A percentile compares a stretch with the other conserved stretches of the same genome.
Conservation (phyloP, 129 eudicot genomes). For the Apium graveolens region DNA sequence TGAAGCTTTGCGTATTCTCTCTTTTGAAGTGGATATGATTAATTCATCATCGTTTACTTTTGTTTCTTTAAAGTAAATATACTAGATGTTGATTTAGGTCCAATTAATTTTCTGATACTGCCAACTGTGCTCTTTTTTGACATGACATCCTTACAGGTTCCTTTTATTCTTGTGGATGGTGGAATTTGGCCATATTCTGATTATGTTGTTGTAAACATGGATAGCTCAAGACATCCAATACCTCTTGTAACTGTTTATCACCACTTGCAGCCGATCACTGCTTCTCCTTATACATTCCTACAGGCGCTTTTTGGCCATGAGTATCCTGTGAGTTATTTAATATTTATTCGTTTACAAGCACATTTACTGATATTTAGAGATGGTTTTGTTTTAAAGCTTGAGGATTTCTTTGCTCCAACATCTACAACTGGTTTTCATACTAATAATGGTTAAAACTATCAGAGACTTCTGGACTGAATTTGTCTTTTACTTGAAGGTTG, state of each 20-base stretch:
- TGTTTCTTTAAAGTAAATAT: background rate
- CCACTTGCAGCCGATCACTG: conserved; percentile 74
- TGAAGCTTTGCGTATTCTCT: background rate
- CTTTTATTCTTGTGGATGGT: conserved; percentile 75
- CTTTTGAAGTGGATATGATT: background rate
- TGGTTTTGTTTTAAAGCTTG: background rate
- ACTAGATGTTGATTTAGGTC: background rate
- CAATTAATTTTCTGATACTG: background rate
- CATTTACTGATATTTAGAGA: background rate
- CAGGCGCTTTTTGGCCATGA: conserved; percentile 85
- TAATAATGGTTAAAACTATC: background rate
- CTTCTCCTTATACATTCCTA: conserved; percentile 80
- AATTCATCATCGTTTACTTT: background rate
- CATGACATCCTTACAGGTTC: conserved; percentile 43
- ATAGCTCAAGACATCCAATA: conserved; percentile 76
- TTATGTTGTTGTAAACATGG: conserved; percentile 68
- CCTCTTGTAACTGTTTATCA: conserved; percentile 82
- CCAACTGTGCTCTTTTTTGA: background rate
- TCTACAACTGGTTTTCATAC: background rate
- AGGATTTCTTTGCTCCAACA: background rate
- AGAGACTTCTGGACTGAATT: conserved; percentile 6
- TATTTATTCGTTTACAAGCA: background rate
- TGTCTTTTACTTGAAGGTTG: conserved; percentile 45
- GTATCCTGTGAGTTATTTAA: conserved; percentile 56
- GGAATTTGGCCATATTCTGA: conserved; percentile 61